These are phyloP conservation scores for Gentiana dahurica DNA, from an alignment of 257 asterid species.

Conservation along the genomic window DNA sequence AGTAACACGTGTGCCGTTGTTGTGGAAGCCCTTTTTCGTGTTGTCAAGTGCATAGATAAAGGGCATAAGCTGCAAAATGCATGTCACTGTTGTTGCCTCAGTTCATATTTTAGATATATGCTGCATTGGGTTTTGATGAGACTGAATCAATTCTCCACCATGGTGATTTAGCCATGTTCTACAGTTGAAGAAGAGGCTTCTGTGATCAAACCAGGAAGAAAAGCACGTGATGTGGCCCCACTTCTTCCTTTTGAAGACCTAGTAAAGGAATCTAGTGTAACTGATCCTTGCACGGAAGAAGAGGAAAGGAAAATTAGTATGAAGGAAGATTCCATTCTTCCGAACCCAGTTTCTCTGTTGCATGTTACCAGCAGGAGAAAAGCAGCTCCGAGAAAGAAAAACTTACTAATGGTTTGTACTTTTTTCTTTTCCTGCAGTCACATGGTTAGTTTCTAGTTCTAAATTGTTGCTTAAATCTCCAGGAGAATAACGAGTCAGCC, in stretches of 20 bases:
- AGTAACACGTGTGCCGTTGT: too few relatives aligned
- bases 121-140: slow-evolving; percentile 1
- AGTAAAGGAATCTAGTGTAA: slow-evolving; percentile 30
- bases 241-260: slow-evolving; percentile 73
- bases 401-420: slow-evolving; percentile 42
- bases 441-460: not conserved
- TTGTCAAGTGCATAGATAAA: too few relatives aligned
- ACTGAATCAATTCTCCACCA: slow-evolving; percentile 11
- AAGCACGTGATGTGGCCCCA: slow-evolving; percentile 27
- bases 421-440: not conserved
- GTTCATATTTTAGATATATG: not conserved
- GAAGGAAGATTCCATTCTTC: slow-evolving; percentile 42
- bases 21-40: too few relatives aligned
- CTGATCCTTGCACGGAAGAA: slow-evolving; percentile 28
- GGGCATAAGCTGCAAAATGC: too few relatives aligned
- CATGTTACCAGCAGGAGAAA: slow-evolving; percentile 86
- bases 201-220: slow-evolving; percentile 34
- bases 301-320: slow-evolving; percentile 20
- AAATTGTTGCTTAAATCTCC: slow-evolving; percentile 22
- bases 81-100: too few relatives aligned
- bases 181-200: slow-evolving; percentile 36
- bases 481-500: slow-evolving; percentile 45
- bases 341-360: slow-evolving; percentile 56
- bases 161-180: slow-evolving; percentile 43
- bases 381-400: slow-evolving; percentile 46